Conservation (phyloP, 805 yeast species). For the Starmera dryadoides region DNA sequence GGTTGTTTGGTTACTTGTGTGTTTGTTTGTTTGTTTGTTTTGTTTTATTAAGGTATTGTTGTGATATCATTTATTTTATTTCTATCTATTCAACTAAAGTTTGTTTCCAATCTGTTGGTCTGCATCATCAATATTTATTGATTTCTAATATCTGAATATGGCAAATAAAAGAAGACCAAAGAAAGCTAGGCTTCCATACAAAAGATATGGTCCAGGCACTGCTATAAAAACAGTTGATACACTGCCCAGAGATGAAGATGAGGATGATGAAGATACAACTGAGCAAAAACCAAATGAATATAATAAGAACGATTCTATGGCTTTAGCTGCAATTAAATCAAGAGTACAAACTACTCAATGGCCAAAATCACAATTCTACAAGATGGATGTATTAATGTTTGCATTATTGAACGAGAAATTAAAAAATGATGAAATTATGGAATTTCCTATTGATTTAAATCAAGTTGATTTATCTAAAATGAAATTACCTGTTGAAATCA, state of each 20-base stretch:
- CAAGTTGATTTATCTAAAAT: background rate
- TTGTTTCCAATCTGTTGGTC: no score
- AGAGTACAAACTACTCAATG: slow-evolving; percentile 23
- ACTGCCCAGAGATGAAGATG: slow-evolving; percentile 15
- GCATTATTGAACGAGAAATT: slow-evolving; percentile 21
- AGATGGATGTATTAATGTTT: slow-evolving; percentile 35
- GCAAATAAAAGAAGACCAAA: slow-evolving; percentile 86
- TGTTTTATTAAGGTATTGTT: no score
- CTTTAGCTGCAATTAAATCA: slow-evolving; percentile 2
- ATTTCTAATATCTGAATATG: slow-evolving; percentile 32
- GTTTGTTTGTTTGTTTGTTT: no score
- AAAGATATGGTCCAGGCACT: slow-evolving; percentile 53
- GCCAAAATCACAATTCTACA: slow-evolving; percentile 45
- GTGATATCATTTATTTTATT: no score
- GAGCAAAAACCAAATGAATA: slow-evolving; percentile 22
- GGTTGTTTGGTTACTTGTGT: no score
- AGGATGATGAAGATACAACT: slow-evolving; percentile 22
- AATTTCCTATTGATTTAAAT: slow-evolving; percentile 6
- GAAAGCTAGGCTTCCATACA: slow-evolving; percentile 73
- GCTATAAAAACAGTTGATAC: slow-evolving; percentile 33
- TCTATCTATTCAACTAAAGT: no score
- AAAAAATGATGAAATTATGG: slow-evolving; percentile 6
- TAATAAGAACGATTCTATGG: background rate
- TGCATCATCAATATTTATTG: no score
- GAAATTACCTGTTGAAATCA: slow-evolving; percentile 22